phyloP scores from a whole-genome alignment of 1,284 basidiomycete species.

The Violaceomyces palustris region DNA sequence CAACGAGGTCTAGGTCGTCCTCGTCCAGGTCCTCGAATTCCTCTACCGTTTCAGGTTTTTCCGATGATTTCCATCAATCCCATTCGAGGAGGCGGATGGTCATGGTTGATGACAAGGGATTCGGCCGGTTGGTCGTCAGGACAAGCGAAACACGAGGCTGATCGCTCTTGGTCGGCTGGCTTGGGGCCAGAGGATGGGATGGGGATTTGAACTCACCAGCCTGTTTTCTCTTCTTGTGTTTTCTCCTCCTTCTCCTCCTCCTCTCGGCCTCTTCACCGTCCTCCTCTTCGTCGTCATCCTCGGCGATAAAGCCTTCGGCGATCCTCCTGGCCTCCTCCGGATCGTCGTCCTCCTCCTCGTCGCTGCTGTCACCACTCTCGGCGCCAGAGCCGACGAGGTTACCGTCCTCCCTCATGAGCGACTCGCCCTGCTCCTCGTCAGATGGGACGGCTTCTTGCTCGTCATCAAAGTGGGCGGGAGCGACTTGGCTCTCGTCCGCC shows the following conservation, averaged over 20 bases:
- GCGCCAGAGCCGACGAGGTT: slow-evolving; percentile 43
- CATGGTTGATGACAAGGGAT: no score
- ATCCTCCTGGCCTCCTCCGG: slow-evolving; percentile 49
- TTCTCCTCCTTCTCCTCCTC: slow-evolving; percentile 59
- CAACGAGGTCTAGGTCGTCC: slow-evolving; percentile 87
- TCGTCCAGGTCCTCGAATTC: slow-evolving; percentile 77
- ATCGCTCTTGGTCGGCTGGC: no score
- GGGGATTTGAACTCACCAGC: slow-evolving; percentile 1
- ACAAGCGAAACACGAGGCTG: no score
- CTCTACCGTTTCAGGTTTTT: no score
- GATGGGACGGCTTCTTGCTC: slow-evolving; percentile 30
- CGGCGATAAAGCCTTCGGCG: slow-evolving; percentile 51
- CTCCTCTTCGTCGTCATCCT: slow-evolving; percentile 49
- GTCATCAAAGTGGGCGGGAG: slow-evolving; percentile 26
- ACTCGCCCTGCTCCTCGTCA: slow-evolving; percentile 44
- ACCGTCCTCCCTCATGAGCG: slow-evolving; percentile 44
- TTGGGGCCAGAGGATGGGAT: no score
- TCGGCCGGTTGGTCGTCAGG: no score
- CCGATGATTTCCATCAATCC: no score
- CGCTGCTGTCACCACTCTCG: slow-evolving; percentile 38
- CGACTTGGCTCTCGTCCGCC: slow-evolving; percentile 23
- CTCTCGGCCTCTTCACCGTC: slow-evolving; percentile 59
- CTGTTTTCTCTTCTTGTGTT: slow-evolving; percentile 37
- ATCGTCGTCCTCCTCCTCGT: slow-evolving; percentile 50
- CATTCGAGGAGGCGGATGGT: no score